phyloP scores from a whole-genome alignment of 257 asterid species.

The Ilex asprella region DNA sequence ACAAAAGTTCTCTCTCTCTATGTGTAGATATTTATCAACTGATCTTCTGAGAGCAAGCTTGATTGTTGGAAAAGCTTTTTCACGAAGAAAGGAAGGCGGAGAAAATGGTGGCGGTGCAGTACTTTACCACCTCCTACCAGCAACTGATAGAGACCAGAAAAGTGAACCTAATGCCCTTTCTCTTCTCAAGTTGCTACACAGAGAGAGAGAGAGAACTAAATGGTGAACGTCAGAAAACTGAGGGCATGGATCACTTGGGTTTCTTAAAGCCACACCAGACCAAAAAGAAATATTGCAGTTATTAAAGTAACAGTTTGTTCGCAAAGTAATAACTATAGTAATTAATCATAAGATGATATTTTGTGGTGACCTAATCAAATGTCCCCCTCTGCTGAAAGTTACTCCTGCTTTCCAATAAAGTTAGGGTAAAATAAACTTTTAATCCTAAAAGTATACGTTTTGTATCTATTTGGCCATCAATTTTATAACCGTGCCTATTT shows the following conservation, averaged over 20 bases:
- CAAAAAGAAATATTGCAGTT: slow-evolving; percentile 14
- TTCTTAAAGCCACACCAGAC: slow-evolving; percentile 32
- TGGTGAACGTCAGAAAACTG: slow-evolving; percentile 20
- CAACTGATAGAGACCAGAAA: slow-evolving; percentile 43
- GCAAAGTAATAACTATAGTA: no score
- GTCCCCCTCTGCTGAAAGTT: no score
- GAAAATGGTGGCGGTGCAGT: slow-evolving; percentile 38
- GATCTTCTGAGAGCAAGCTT: slow-evolving; percentile 17
- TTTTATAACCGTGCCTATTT: no score
- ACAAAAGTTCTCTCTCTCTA: slow-evolving; percentile 4
- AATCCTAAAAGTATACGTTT: no score
- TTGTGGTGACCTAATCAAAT: no score
- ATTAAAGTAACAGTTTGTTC: neutral
- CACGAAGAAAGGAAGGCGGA: slow-evolving; percentile 23
- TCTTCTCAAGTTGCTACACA: neutral
- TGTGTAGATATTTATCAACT: no score
- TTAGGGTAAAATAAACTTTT: no score
- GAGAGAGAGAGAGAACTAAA: slow-evolving; percentile 8
- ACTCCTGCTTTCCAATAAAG: no score
- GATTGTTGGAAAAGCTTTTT: slow-evolving; percentile 30
- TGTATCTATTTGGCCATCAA: no score
- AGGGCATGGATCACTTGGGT: slow-evolving; percentile 24
- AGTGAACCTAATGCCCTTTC: neutral
- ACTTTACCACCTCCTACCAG: slow-evolving; percentile 28
- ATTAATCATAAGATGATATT: no score